phyloP scores from a whole-genome alignment of 129 eudicot genomes.

The Flaveria trinervia region DNA sequence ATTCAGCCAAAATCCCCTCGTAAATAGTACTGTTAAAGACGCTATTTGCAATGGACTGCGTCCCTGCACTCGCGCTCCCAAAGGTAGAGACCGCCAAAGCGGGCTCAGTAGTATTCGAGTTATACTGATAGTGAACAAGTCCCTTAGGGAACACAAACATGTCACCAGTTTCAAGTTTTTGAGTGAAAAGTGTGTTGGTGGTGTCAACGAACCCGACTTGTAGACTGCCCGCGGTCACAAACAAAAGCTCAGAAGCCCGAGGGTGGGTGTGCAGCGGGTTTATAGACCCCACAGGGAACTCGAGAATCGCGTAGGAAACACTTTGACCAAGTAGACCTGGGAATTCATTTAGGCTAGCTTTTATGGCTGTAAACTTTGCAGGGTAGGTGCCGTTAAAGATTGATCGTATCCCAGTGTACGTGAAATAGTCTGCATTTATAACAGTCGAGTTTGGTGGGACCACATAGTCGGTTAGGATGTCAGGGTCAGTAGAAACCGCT shows the following conservation, averaged over 20 bases:
- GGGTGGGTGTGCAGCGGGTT: constrained; percentile 50
- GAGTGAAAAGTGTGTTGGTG: constrained; percentile 36
- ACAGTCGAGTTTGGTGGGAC: constrained; percentile 23
- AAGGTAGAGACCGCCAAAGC: constrained; percentile 43
- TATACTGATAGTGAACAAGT: constrained; percentile 44
- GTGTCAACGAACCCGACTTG: constrained; percentile 48
- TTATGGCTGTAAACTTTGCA: constrained; percentile 19
- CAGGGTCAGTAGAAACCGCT: constrained; percentile 24
- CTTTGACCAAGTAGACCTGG: constrained; percentile 41
- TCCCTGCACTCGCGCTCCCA: constrained; percentile 46
- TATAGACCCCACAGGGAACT: constrained; percentile 38
- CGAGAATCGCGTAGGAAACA: constrained; percentile 39
- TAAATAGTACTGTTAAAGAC: constrained; percentile 40
- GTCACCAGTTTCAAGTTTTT: constrained; percentile 38
- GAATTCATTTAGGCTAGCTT: constrained; percentile 37
- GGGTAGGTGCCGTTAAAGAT: constrained; percentile 22
- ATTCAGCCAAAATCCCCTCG: constrained; percentile 36
- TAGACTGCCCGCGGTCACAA: constrained; percentile 32
- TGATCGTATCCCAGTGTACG: constrained; percentile 33
- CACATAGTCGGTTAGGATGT: constrained; percentile 33
- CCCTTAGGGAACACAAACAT: constrained; percentile 47
- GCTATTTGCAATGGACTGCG: constrained; percentile 36
- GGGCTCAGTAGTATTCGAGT: constrained; percentile 21
- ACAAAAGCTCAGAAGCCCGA: constrained; percentile 44
- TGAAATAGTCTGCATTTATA: constrained; percentile 30